These are phyloP conservation scores for Mycena kentingensis DNA, from an alignment of 768 basidiomycete genomes.

Conservation along the genomic window DNA sequence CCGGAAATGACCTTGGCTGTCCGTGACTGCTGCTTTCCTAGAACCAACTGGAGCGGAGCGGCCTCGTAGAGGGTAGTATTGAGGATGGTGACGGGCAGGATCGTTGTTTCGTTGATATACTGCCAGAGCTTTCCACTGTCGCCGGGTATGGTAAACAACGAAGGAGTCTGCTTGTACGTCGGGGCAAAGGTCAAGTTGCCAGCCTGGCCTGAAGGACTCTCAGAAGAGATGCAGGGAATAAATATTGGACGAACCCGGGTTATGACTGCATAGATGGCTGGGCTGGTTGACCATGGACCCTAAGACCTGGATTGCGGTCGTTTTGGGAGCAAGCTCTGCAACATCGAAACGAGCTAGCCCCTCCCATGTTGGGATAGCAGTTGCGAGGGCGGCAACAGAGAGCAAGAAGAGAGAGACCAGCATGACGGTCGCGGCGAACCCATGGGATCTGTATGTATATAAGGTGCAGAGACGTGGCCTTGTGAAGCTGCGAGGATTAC, in stretches of 20 bases:
- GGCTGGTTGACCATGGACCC: constrained; percentile 19
- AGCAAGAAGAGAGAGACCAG: constrained; percentile 27
- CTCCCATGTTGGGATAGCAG: constrained; percentile 49
- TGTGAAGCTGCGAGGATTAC: no score
- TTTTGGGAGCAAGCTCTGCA: no score
- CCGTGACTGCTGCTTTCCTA: constrained; percentile 36
- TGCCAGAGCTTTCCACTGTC: constrained; percentile 49
- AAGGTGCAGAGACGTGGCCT: not conserved
- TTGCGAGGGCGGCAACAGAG: constrained; percentile 35
- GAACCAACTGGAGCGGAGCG: constrained; percentile 50
- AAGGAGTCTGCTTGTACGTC: constrained; percentile 34
- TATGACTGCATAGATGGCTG: constrained; percentile 35
- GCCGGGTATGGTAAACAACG: constrained; percentile 55
- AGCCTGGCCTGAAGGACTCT: constrained; percentile 38
- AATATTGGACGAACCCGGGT: constrained; percentile 37
- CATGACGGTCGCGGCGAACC: constrained; percentile 19
- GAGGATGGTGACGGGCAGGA: constrained; percentile 54
- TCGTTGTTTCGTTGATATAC: constrained; percentile 55
- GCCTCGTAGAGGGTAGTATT: constrained; percentile 49
- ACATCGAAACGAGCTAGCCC: no score
- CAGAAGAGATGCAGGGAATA: not conserved
- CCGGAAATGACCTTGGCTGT: constrained; percentile 36
- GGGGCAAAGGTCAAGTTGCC: constrained; percentile 50
- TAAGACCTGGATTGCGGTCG: not conserved
- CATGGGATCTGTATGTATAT: not conserved